Evolutionary conservation across 2,329 filamentous ascomycete species (phyloP).

Genomic region (Neocucurbitaria cava): DNA sequence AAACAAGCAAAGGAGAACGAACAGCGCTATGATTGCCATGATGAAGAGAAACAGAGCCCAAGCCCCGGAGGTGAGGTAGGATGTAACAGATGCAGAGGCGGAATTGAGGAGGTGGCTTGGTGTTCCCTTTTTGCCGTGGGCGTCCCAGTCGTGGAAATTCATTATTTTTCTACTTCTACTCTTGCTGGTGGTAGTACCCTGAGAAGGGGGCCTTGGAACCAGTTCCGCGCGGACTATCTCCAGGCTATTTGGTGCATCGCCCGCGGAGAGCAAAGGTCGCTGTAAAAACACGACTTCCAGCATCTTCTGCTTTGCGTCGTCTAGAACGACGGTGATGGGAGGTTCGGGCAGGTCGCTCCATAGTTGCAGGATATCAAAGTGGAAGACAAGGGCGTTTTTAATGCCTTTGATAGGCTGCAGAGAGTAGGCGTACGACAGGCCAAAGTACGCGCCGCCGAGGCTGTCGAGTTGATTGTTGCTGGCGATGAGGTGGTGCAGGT

Average conservation of each 20-base stretch:
- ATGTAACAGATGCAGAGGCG: slow-evolving; percentile 12
- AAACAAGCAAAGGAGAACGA: slow-evolving; percentile 34
- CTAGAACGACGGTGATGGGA: slow-evolving; percentile 19
- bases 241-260: slow-evolving; percentile 23
- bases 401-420: slow-evolving; percentile 23
- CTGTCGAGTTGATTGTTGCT: slow-evolving; percentile 30
- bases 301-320: slow-evolving; percentile 32
- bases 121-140: slow-evolving; percentile 37
- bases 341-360: slow-evolving; percentile 22
- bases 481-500: slow-evolving; percentile 22
- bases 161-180: slow-evolving; percentile 18
- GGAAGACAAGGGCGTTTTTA: slow-evolving; percentile 32
- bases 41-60: slow-evolving; percentile 35
- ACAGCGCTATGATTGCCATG: slow-evolving; percentile 27
- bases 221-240: slow-evolving; percentile 36
- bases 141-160: slow-evolving; percentile 41
- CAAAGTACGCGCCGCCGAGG: slow-evolving; percentile 31
- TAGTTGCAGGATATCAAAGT: slow-evolving; percentile 39
- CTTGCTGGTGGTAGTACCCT: too few relatives aligned
- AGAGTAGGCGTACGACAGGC: slow-evolving; percentile 39
- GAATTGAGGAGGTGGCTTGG: slow-evolving; percentile 24
- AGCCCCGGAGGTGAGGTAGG: slow-evolving; percentile 30
- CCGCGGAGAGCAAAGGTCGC: slow-evolving; percentile 30
- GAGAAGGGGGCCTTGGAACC: slow-evolving; percentile 15
- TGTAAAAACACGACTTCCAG: slow-evolving; percentile 37